Evolutionary conservation across 2,329 filamentous ascomycete species (phyloP), one percentile per base, ranked within the genome.

Genomic region (Sporothrix schenckii): DNA sequence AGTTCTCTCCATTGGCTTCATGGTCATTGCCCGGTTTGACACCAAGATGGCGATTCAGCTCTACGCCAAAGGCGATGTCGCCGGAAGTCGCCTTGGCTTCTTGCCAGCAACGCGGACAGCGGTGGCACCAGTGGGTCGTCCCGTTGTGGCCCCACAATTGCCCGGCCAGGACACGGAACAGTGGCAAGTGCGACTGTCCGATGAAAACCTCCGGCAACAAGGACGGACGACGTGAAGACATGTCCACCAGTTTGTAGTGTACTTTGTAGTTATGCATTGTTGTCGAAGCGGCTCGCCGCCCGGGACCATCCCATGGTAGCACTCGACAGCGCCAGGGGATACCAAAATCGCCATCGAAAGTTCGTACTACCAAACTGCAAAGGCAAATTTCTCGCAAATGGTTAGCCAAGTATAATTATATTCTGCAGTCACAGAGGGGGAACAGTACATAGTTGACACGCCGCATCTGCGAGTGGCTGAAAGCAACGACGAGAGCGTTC

Each of bases 21-120:
- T 27, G 39, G 27, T 3, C 14, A 27, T 47, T 47, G 58, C 27
- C 5, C 39, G 11, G 19, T 13, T 16, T 44, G 16, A 27, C 21
- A 47, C 4, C 7, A 58, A 2, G n/a, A 58, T 21, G 30, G 30
- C 54, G 54, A 39, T 16, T 41, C 54, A 63, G 19, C n/a, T 16
- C 2, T 44, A 9, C 41, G 41, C 7, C 13, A 21, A 19, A 34
- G 53, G 27, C 19, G n/a, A 9, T 63, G 58, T 10, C 5, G 39
- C 27, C 21, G n/a, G 21, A n/a, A 44, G 39, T 47, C 39, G 58
- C 58, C 58, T 63, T 39, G 58, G 58, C 58, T 27, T 47, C 58
- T 47, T 61, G 39, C 34, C 13, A 7, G 5, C 16, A 56, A 16
- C 10, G 54, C 58, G 39, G 58, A 47, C 58, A 39, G 44, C 39